These are phyloP conservation scores for Pleurotus citrinopileatus DNA, from an alignment of 768 basidiomycete genomes.

Conservation along the genomic window DNA sequence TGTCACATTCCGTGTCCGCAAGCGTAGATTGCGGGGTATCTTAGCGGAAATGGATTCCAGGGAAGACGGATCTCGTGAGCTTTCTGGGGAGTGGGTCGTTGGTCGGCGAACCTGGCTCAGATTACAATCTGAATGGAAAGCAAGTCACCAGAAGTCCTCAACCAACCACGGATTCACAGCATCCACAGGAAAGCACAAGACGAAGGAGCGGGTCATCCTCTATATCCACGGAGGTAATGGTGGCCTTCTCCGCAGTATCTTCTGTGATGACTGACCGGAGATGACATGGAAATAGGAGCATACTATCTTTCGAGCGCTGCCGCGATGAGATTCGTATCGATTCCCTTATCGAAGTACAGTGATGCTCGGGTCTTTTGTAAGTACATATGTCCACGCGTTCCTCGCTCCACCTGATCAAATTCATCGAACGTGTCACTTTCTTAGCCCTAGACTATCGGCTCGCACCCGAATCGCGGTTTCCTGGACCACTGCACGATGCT, in stretches of 20 bases:
- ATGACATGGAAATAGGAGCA: slow-evolving; percentile 53
- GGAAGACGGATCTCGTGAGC: slow-evolving; percentile 76
- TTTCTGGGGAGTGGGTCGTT: slow-evolving; percentile 97
- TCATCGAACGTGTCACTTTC: slow-evolving; percentile 3
- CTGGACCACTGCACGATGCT: slow-evolving; percentile 83
- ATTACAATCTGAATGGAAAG: slow-evolving; percentile 79
- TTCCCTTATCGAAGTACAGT: slow-evolving; percentile 84
- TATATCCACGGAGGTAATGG: slow-evolving; percentile 88
- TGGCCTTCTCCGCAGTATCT: neutral
- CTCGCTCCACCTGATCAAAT: neutral
- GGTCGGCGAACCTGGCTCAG: slow-evolving; percentile 87
- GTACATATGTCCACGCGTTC: slow-evolving; percentile 16
- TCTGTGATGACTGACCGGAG: neutral
- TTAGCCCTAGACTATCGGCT: slow-evolving; percentile 95
- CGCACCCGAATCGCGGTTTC: slow-evolving; percentile 93
- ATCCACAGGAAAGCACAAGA: slow-evolving; percentile 25
- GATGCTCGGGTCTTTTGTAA: slow-evolving; percentile 82
- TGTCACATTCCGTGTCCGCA: slow-evolving; percentile 82
- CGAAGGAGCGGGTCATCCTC: slow-evolving; percentile 79
- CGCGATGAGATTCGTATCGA: slow-evolving; percentile 86
- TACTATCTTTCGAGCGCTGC: slow-evolving; percentile 93
- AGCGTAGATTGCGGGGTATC: slow-evolving; percentile 74
- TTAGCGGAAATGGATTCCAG: slow-evolving; percentile 68
- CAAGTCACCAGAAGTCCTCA: slow-evolving; percentile 27
- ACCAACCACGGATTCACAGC: slow-evolving; percentile 15